Base-by-base conservation (phyloP, 2,329 filamentous ascomycete genomes). In the Exophiala spinifera region DNA sequence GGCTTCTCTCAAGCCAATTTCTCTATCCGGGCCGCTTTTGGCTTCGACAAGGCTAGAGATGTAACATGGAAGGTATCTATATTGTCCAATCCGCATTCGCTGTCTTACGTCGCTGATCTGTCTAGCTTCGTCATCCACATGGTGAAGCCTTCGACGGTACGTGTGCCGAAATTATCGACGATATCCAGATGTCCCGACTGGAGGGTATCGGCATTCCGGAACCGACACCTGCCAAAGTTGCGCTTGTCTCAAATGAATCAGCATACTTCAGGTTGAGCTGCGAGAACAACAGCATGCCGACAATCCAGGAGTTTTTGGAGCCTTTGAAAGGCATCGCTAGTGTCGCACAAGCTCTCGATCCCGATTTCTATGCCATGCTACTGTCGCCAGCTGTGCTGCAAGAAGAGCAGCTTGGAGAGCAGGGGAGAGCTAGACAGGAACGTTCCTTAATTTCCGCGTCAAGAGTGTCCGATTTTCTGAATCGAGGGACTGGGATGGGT, bases 311-410 rank as follows among this genome's bases (percentile, higher is more conserved):
- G 28, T 58, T 61, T 45, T 25, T 49, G 45, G 15, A 43, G 13
- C 49, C 43, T 14, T 34, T 56, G 7, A 23, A 31, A 17, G 42
- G n/a, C 33, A 33, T 61, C 11, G 20, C 53, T 14, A 46, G 43
- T 3, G 42, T 33, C 31, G 46, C 46, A 11, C 36, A 33, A 1
- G 15, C 17, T 14, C 5, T 46, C 8, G 36, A 44, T 2, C 44
- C 46, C 7, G 49, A 60, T 39, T 61, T 56, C 28, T 5, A 55
- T 23, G 54, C 51, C 17, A 36, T 57, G 43, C 25, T 58, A 36
- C 13, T 57, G 25, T 33, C 59, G 25, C 55, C 54, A 20, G 54
- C 57, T n/a, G 19, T 58, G 10, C 43, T 58, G 4, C 59, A 60
- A 3, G 23, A 25, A 3, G 13, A 44, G n/a, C n/a, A n/a, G n/a